Evolutionary conservation across 306 rosid species (phyloP).

Genomic region (Urtica urens): DNA sequence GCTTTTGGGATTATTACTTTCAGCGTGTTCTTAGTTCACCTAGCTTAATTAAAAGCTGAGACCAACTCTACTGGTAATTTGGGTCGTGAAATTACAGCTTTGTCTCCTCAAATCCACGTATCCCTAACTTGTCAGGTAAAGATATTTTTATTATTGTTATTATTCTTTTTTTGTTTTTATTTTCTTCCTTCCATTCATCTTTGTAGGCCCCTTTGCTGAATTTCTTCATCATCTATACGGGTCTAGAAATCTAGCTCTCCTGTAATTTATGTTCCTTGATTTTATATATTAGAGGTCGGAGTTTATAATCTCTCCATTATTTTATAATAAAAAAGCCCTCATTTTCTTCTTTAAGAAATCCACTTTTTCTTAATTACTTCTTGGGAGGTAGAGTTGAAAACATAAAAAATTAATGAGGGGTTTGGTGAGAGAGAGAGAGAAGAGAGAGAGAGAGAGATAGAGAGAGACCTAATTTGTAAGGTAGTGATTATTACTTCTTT

Average conservation of each 20-base stretch:
- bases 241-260: background rate
- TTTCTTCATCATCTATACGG: background rate
- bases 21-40: background rate
- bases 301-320: slow-evolving; percentile 7
- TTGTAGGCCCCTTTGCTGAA: slow-evolving; percentile 26
- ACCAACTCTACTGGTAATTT: background rate
- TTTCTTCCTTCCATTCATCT: slow-evolving; percentile 1
- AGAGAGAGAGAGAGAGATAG: slow-evolving; percentile 24
- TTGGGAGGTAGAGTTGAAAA: slow-evolving; percentile 24
- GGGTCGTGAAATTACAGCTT: slow-evolving; percentile 32
- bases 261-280: background rate
- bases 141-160: background rate
- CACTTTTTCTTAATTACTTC: slow-evolving; percentile 23
- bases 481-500: slow-evolving; percentile 16
- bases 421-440: slow-evolving; percentile 54
- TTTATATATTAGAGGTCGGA: background rate
- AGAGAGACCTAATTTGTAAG: slow-evolving; percentile 13
- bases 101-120: slow-evolving; percentile 20
- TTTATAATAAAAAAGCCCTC: no score
- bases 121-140: slow-evolving; percentile 16
- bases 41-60: slow-evolving; percentile 20
- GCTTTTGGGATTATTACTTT: slow-evolving; percentile 8
- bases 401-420: slow-evolving; percentile 23
- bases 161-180: slow-evolving; percentile 2
- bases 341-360: no score